phyloP scores from a whole-genome alignment of 2,329 filamentous ascomycete genomes.

The Phialocephala sp. region DNA sequence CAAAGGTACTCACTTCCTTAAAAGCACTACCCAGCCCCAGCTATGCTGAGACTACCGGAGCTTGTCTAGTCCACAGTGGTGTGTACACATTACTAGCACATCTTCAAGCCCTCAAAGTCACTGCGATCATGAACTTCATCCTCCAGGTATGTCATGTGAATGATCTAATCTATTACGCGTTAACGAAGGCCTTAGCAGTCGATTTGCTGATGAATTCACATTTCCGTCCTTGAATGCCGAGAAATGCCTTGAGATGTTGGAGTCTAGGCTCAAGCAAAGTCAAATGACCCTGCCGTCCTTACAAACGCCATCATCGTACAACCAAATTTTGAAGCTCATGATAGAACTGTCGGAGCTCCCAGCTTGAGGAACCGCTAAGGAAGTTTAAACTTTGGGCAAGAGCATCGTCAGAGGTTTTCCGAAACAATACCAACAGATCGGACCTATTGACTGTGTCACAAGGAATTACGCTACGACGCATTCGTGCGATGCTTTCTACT shows the following conservation, averaged over 20 bases:
- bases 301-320: not conserved
- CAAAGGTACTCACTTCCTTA: constrained; percentile 65
- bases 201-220: constrained; percentile 54
- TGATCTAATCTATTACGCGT: constrained; percentile 47
- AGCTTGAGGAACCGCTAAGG: constrained; percentile 59
- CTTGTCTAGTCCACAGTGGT: constrained; percentile 65
- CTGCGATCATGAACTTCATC: constrained; percentile 60
- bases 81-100: constrained; percentile 61
- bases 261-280: not conserved
- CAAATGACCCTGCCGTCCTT: not conserved
- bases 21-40: constrained; percentile 60
- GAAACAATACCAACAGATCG: constrained; percentile 29
- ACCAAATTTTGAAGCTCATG: not conserved
- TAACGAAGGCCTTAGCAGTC: constrained; percentile 57
- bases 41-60: constrained; percentile 69
- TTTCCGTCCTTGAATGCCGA: constrained; percentile 23
- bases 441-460: constrained; percentile 31
- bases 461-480: constrained; percentile 29
- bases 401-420: constrained; percentile 46
- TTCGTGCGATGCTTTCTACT: constrained; percentile 36
- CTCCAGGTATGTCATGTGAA: constrained; percentile 42
- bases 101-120: constrained; percentile 64
- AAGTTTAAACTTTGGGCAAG: constrained; percentile 55
- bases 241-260: constrained; percentile 27
- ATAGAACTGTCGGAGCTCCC: constrained; percentile 34